Conservation (phyloP, 1,284 basidiomycete genomes). For the Phellinidium pouzarii region DNA sequence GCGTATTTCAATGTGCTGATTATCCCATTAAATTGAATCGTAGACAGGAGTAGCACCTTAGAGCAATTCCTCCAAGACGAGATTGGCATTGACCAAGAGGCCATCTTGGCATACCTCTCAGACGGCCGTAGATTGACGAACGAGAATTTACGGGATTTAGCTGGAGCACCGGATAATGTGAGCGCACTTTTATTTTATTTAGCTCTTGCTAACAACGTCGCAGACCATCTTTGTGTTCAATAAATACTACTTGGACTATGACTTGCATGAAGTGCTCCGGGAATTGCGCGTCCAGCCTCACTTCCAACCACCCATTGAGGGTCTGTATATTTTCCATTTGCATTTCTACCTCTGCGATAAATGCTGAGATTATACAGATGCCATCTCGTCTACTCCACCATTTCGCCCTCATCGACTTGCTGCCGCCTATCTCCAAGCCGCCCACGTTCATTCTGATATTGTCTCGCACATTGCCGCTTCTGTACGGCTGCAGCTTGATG, state of each 20-base stretch:
- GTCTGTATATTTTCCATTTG: constrained; percentile 30
- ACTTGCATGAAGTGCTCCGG: constrained; percentile 53
- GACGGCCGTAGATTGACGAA: constrained; percentile 64
- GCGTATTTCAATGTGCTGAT: constrained; percentile 18
- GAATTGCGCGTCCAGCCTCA: constrained; percentile 52
- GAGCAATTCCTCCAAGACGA: constrained; percentile 63
- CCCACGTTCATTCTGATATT: constrained; percentile 55
- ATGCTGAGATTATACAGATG: constrained; percentile 36
- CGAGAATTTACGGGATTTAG: constrained; percentile 65
- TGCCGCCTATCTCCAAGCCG: constrained; percentile 53
- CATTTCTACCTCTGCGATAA: background rate
- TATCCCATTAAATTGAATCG: constrained; percentile 4
- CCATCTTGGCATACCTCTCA: constrained; percentile 67
- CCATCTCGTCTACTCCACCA: constrained; percentile 60
- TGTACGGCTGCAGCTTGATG: constrained; percentile 56
- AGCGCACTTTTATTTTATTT: constrained; percentile 19
- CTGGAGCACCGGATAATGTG: constrained; percentile 66
- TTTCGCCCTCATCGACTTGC: constrained; percentile 60
- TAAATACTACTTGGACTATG: constrained; percentile 64
- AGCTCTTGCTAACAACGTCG: background rate
- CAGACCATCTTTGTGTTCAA: constrained; percentile 77
- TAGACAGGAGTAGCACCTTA: constrained; percentile 48
- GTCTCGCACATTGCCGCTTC: constrained; percentile 43
- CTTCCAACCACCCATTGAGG: constrained; percentile 61
- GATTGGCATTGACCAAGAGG: constrained; percentile 56